These are phyloP conservation scores for Trametes hirsuta DNA, from an alignment of 1,284 basidiomycete genomes.

Conservation along the genomic window DNA sequence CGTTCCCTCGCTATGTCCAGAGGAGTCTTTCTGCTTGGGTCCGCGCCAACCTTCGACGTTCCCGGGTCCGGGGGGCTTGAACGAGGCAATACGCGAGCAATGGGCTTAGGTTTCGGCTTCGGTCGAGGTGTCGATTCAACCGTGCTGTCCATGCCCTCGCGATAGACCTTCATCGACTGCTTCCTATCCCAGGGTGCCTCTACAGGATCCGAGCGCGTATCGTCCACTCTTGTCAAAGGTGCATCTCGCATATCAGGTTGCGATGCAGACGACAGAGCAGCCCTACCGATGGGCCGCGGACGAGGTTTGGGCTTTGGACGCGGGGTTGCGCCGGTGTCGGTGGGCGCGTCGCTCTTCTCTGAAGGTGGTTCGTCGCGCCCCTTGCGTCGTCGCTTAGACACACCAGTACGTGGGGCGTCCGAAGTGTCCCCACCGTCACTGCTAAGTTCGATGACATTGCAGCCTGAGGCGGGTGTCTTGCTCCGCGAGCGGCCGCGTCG, in stretches of 20 bases:
- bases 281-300: conserved; percentile 7
- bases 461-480: conserved; percentile 1
- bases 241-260: neutral
- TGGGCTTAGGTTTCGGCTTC: neutral
- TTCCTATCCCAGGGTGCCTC: neutral
- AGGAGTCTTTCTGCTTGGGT: neutral
- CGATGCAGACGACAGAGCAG: neutral
- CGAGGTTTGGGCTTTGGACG: conserved; percentile 16
- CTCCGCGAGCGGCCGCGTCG: conserved; percentile 6
- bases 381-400: conserved; percentile 10
- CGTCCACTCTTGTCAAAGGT: neutral
- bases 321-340: conserved; percentile 2
- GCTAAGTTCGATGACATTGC: conserved; percentile 14
- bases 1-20: conserved; percentile 14
- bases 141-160: neutral
- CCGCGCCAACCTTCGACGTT: neutral
- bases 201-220: neutral
- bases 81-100: neutral
- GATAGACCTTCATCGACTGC: neutral
- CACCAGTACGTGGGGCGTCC: conserved; percentile 4
- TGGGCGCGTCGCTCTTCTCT: conserved; percentile 2
- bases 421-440: conserved; percentile 16
- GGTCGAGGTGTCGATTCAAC: conserved; percentile 5
- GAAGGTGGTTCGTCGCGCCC: neutral
- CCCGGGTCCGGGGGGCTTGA: neutral